A percentile compares a stretch with the other conserved stretches of the same genome.
Conservation (phyloP, 108 stramenopile species). For the Seminavis robusta region DNA sequence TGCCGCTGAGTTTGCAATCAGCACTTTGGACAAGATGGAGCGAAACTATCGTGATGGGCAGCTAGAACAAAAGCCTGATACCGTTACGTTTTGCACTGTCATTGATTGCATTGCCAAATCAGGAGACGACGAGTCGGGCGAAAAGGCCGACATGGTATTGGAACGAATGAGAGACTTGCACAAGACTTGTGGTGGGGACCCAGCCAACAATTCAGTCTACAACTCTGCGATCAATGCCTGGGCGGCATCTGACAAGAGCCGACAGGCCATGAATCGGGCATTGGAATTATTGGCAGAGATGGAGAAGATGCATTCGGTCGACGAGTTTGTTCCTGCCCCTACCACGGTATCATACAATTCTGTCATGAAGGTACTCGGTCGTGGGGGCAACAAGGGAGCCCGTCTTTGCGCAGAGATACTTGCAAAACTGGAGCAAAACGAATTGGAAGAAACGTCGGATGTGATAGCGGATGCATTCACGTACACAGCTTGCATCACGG, state of each 20-base stretch:
- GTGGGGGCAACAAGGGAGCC: slow-evolving; percentile 8
- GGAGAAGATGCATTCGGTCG: slow-evolving; percentile 33
- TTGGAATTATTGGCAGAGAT: slow-evolving; percentile 35
- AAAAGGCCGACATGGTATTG: slow-evolving; percentile 34
- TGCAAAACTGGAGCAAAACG: slow-evolving; percentile 5
- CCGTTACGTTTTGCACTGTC: slow-evolving; percentile 23
- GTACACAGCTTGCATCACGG: slow-evolving; percentile 27
- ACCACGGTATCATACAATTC: slow-evolving; percentile 24
- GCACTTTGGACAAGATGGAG: slow-evolving; percentile 28
- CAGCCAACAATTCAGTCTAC: slow-evolving; percentile 31
- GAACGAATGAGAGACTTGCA: slow-evolving; percentile 34
- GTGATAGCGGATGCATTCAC: slow-evolving; percentile 23
- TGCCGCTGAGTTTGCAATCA: slow-evolving; percentile 18
- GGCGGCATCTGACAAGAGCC: slow-evolving; percentile 34
- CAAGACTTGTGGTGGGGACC: slow-evolving; percentile 24
- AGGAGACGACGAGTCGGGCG: slow-evolving; percentile 19
- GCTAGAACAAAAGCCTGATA: slow-evolving; percentile 16
- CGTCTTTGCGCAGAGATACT: slow-evolving; percentile 19
- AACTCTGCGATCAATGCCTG: slow-evolving; percentile 58
- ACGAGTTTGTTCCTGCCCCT: slow-evolving; percentile 10
- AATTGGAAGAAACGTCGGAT: neutral
- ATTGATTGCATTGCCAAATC: slow-evolving; percentile 20
- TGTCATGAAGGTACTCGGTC: slow-evolving; percentile 21
- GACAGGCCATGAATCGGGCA: slow-evolving; percentile 26
- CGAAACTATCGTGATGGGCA: slow-evolving; percentile 11